Base-by-base conservation (phyloP, 495 filamentous ascomycete species). In the Penicillium parvum region DNA sequence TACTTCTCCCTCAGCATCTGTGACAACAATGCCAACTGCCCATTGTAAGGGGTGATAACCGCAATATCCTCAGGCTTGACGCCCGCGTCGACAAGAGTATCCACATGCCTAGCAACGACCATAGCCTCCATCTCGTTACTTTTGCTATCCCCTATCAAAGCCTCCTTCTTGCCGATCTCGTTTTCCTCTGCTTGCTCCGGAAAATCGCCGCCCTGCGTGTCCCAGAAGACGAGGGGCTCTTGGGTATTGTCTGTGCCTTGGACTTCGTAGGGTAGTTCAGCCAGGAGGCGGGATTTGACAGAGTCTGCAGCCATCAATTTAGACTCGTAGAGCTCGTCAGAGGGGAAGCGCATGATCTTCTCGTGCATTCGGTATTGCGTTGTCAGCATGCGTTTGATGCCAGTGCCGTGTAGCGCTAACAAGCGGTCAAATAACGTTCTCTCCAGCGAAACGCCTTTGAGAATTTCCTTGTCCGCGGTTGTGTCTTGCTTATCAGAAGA, bases 361-460 rank as follows among this genome's bases (percentile, higher is more conserved):
- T 88, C 83, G 63, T 99, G 91, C 92, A 99, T 99, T 7, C 92
- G 86, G 63, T 99, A 99, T 68, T 99, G 92, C 2, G 87, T 95
- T n/a, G 87, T 96, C 8, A 97, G 75, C 84, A 96, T 92, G 17
- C 85, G 72, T 69, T 97, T 99, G 63, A 99, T 87, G 0, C 65
- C 70, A 3, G 81, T 64, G 1, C 92, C 94, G 57, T 99, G 87
- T 2, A 96, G 69, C 5, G 72, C 72, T 14, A 99, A 74, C 14
- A 99, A 71, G 17, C 92, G 75, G 58, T 96, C 90, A 60, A 99
- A 99, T 4, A 99, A 71, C 0, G 92, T 97, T 1, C 73, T 85
- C 55, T 95, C 89, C 1, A 99, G 76, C 2, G 79, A 83, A 19
- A 77, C 65, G 1, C 53, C 50, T 10, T 63, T 63, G n/a, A 58